A percentile compares a stretch with the other conserved stretches of the same genome.
phyloP scores from a whole-genome alignment of 1,139 yeast genomes.

The Kodamaea sp. region DNA sequence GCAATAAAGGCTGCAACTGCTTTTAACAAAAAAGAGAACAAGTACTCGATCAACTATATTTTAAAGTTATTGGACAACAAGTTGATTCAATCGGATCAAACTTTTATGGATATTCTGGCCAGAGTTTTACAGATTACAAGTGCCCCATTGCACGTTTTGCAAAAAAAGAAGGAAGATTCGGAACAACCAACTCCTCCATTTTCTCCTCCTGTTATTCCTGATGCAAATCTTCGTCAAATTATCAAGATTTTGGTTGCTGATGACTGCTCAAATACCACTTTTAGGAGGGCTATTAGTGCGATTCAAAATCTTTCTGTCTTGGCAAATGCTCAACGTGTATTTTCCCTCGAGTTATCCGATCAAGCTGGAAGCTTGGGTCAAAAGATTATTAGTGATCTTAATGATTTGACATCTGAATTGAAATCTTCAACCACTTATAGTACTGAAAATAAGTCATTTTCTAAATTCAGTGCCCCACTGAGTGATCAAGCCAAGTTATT shows the following conservation, averaged over 20 bases:
- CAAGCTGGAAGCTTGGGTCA: conserved; percentile 64
- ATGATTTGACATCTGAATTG: conserved; percentile 43
- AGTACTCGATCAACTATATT: conserved; percentile 70
- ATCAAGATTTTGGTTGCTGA: conserved; percentile 74
- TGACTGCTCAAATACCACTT: conserved; percentile 82
- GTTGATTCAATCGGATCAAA: conserved; percentile 65
- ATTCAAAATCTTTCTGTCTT: conserved; percentile 74
- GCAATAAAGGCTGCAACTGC: too few species aligned
- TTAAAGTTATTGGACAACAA: conserved; percentile 60
- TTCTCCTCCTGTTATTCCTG: conserved; percentile 64
- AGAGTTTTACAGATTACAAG: conserved; percentile 75
- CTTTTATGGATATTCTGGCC: conserved; percentile 73
- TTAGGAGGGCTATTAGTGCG: conserved; percentile 77
- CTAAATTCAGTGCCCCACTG: conserved; percentile 73
- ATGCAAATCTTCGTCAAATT: conserved; percentile 56
- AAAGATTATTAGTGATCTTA: conserved; percentile 54
- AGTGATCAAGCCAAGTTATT: conserved; percentile 86
- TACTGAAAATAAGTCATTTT: conserved; percentile 51
- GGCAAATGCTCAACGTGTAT: conserved; percentile 58
- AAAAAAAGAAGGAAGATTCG: conserved; percentile 21
- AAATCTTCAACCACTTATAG: conserved; percentile 31
- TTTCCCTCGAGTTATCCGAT: conserved; percentile 65
- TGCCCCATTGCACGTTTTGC: conserved; percentile 58
- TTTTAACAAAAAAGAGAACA: conserved; percentile 44
- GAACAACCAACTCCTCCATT: conserved; percentile 30